phyloP scores from a whole-genome alignment of 208 protist genomes.

The Novymonas esmeraldas region DNA sequence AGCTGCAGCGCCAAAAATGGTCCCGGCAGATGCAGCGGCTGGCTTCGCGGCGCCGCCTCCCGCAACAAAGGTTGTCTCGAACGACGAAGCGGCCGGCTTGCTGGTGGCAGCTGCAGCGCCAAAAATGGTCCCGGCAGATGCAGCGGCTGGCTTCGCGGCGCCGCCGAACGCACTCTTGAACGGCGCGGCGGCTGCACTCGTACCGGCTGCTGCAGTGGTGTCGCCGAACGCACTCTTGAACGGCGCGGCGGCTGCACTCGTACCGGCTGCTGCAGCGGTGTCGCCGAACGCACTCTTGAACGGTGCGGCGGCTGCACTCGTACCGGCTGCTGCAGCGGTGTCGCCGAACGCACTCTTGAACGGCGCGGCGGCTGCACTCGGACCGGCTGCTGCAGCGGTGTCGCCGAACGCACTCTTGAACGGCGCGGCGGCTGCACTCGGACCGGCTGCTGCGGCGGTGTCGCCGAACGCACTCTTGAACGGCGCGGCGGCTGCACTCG shows the following conservation, averaged over 20 bases:
- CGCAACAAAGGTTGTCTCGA: constrained; percentile 18
- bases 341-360: background rate
- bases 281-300: background rate
- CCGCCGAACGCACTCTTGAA: background rate
- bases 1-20: background rate
- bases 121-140: background rate
- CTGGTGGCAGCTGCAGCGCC: background rate
- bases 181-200: background rate
- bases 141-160: constrained; percentile 10
- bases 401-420: background rate
- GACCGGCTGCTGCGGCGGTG: background rate
- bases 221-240: background rate
- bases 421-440: background rate
- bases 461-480: background rate
- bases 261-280: background rate
- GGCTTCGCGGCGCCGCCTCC: background rate
- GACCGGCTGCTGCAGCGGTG: background rate
- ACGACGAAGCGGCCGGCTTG: constrained; percentile 8
- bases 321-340: background rate
- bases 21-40: background rate
- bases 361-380: background rate
- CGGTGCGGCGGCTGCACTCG: background rate
- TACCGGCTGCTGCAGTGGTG: background rate
- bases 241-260: background rate
- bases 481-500: background rate